Base-by-base conservation (phyloP, 208 protist genomes). In the Crithidia sp. region DNA sequence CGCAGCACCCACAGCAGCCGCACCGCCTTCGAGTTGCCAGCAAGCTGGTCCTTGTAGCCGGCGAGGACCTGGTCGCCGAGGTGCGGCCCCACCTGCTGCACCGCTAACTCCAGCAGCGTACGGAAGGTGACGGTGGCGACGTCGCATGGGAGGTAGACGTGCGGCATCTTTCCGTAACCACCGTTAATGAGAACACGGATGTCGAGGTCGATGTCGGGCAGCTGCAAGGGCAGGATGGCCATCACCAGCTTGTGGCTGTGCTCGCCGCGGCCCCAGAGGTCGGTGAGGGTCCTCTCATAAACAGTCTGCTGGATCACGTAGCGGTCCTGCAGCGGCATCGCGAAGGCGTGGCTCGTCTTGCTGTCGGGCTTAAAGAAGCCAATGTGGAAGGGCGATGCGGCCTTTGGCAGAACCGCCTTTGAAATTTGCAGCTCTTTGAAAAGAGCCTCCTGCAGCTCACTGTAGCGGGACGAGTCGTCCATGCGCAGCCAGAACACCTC, bases 91-190 rank as follows among this genome's bases (percentile, higher is more conserved):
- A 89, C 37, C 52, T 89, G 84, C 36, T 67, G n/a, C 64, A 81
- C 39, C 19, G 76, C 62, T 4, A 74, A 54, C 17, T 75, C 63
- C 28, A 87, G 28, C 19, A 90, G 47, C 45, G 68, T 17, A 3
- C 50, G 68, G 55, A 90, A 64, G 7, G 79, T 86, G 16, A 82
- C 16, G 16, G 14, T 36, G 28, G 39, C 40, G 5, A n/a, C 52
- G 12, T 69, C 58, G 0, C 49, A 49, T 3, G 59, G 63, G 2
- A 88, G 36, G 73, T 86, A 91, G 14, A 91, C 77, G 44, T 69
- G 71, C 14, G 86, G 86, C 71, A 85, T 78, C 41, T 54, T 71
- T 2, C 63, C 71, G 77, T 83, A 91, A 5, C 83, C 83, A 7
- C 71, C 52, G 64, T 91, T 91, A 43, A 88, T 67, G 41, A 71